Evolutionary conservation across 495 filamentous ascomycete species (phyloP).

Genomic region (Bryoglossum gracile): DNA sequence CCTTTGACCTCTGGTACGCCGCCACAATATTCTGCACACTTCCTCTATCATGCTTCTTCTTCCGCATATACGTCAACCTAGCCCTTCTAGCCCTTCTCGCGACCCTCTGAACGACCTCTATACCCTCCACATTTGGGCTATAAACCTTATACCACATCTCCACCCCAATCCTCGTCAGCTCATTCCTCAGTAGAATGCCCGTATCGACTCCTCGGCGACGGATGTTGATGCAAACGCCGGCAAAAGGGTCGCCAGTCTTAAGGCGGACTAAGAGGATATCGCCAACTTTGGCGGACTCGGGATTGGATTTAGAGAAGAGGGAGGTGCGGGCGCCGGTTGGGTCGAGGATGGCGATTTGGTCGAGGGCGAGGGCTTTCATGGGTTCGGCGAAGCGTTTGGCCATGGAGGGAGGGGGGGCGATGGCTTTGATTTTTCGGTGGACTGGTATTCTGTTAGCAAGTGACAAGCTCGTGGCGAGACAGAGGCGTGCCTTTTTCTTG

Average conservation of each 20-base stretch:
- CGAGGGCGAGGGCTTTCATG: constrained; percentile 49
- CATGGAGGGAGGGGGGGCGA: constrained; percentile 42
- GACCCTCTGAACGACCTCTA: constrained; percentile 87
- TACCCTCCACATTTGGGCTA: constrained; percentile 75
- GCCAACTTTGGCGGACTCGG: constrained; percentile 66
- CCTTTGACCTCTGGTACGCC: constrained; percentile 58
- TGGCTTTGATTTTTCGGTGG: constrained; percentile 42
- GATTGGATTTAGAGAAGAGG: constrained; percentile 70
- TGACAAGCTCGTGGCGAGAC: too few species aligned
- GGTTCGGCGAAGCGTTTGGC: constrained; percentile 46
- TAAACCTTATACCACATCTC: constrained; percentile 98
- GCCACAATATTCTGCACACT: constrained; percentile 58
- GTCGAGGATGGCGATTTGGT: constrained; percentile 69
- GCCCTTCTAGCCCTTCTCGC: constrained; percentile 82
- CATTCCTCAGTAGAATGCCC: constrained; percentile 72
- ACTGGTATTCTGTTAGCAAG: too few species aligned
- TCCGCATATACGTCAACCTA: constrained; percentile 84
- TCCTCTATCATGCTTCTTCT: constrained; percentile 47
- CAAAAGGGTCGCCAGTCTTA: constrained; percentile 75
- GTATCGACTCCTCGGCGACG: constrained; percentile 80
- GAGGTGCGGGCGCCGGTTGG: constrained; percentile 72
- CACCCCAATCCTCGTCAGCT: constrained; percentile 76
- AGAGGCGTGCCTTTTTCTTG: too few species aligned
- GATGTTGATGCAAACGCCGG: constrained; percentile 80
- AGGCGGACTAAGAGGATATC: constrained; percentile 86